Base-by-base conservation (phyloP, 495 filamentous ascomycete genomes). In the Bryoglossum gracile region DNA sequence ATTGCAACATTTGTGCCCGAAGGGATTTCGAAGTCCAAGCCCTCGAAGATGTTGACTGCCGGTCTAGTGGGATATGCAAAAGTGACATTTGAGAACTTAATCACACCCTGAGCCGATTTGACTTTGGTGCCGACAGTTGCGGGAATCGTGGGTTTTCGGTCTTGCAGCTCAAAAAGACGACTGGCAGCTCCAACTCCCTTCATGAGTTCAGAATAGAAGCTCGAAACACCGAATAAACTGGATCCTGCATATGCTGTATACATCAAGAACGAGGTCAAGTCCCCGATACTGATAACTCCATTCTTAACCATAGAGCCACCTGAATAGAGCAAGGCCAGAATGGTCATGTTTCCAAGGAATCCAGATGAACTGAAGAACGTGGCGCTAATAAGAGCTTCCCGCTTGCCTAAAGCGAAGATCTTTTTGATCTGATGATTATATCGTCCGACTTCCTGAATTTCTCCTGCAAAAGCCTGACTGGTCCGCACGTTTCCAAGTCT, bases 151-250 rank as follows among this genome's bases (percentile, higher is more conserved):
- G 89, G 83, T 35, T 94, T 76, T 50, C 92, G 84, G 66, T 98
- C 92, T 65, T 97, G 90, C 4, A 98, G 74, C 62, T 98, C 92
- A 61, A 98, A 98, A 5, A 98, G 74, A 21, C 92, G 86, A 59
- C 83, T 91, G 10, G 92, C 94, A 30, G 92, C 92, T 56, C 92
- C 92, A 18, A 95, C 92, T 32, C 94, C 94, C 62, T 97, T 97
- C 92, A 96, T 97, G 16, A 98, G 77, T 63, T 98, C 92, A 8
- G 89, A 95, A 70, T 95, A 96, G 69, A 98, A 98, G 56, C 84
- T 87, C 25, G 89, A 94, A 8, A 98, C 70, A 2, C 92, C 92
- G 54, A 97, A 94, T 53, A 98, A 78, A 67, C 84, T 89, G 19
- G 82, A 85, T 8, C 90, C 90, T 16, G 90, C 90, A 67, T 91